These are phyloP conservation scores for Saussurea involucrata DNA, from an alignment of 129 eudicot species.

Conservation along the genomic window DNA sequence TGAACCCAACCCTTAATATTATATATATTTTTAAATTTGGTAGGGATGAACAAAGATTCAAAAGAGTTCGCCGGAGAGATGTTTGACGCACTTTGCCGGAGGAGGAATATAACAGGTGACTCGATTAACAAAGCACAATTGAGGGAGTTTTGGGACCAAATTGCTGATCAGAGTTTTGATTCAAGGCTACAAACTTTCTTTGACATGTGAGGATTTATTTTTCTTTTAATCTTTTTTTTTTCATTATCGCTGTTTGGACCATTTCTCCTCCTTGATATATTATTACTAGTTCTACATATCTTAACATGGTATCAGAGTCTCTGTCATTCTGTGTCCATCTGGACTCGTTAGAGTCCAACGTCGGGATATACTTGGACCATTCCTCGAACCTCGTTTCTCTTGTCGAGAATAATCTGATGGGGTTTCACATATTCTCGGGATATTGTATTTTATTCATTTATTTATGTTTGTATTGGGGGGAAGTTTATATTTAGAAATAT, in stretches of 20 bases:
- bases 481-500: not conserved
- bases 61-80: constrained; percentile 65
- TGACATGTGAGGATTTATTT: constrained; percentile 45
- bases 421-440: not conserved
- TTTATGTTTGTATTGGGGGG: not conserved
- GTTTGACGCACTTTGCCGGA: constrained; percentile 51
- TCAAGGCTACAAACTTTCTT: constrained; percentile 75
- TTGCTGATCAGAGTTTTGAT: constrained; percentile 74
- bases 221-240: not conserved
- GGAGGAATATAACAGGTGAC: constrained; percentile 48
- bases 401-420: not conserved
- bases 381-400: not conserved
- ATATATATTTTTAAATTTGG: not conserved
- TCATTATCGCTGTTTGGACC: too few species aligned
- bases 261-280: too few species aligned
- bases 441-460: not conserved
- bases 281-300: too few species aligned
- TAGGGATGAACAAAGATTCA: constrained; percentile 67
- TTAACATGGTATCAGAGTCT: too few species aligned
- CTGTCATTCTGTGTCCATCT: too few species aligned
- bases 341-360: too few species aligned
- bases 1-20: too few species aligned
- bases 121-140: constrained; percentile 49
- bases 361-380: not conserved
- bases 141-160: constrained; percentile 63